Evolutionary conservation across 106 monocot genomes (phyloP), one percentile per base, ranked within the genome.

Genomic region (Agapanthus africanus): DNA sequence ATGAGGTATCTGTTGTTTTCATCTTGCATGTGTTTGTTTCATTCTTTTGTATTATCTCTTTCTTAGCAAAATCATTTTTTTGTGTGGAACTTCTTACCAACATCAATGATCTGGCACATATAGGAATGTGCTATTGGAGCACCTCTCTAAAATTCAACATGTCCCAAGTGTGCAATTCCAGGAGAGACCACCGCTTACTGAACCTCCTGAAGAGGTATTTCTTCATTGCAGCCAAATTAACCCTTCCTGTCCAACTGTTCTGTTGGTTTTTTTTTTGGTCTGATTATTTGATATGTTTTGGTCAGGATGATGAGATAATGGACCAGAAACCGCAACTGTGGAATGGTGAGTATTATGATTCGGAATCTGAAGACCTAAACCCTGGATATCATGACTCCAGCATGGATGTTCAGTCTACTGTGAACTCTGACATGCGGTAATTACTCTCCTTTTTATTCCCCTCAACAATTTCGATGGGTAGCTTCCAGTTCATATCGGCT

Each of bases 161-260:
- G 73, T 51, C 40, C 79, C 79, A 19, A 79, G 79, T 54, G 69
- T 79, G 51, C 79, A 73, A 34, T 79, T 79, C 69, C 73, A 79
- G 54, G 79, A 60, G 30, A 79, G 79, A 63, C 79, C 73, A 63
- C 79, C 73, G 63, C 67, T 44, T 37, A 74, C 69, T 63, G 79
- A 73, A 63, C 73, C 79, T 51, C 79, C 79, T 32, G 79, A 79
- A 38, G 73, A 79, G 73, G 75, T 68, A 59, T 25, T 51, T 21
- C 42, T 64, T 63, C 18, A 19, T 21, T 42, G 25, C 14, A 40
- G 32, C 49, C 32, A 52, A 30, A 32, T 31, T 54, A 39, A 32
- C 13, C 11, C 32, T 40, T 54, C 46, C 22, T 65, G 52, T 52
- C 36, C n/a, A 65, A 15, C 39, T 50, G 23, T 34, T 34, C 34